These are phyloP conservation scores for Chaetomium sp. DNA, from an alignment of 2,329 filamentous ascomycete genomes.

Conservation along the genomic window DNA sequence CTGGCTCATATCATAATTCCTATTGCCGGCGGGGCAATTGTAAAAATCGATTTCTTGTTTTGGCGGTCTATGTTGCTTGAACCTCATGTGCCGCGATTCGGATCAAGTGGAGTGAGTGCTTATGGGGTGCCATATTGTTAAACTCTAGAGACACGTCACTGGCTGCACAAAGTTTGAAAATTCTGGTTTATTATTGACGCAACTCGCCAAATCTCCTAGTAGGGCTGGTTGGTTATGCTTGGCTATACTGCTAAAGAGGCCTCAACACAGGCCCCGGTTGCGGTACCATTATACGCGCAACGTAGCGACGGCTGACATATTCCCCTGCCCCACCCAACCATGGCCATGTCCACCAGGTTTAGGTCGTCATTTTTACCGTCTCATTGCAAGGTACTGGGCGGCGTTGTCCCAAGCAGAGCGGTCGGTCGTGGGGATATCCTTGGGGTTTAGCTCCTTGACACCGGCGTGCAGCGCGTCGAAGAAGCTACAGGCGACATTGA, in stretches of 20 bases:
- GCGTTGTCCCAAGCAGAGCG: constrained; percentile 59
- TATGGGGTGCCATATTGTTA: background rate
- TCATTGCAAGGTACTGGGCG: constrained; percentile 53
- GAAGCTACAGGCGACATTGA: constrained; percentile 59
- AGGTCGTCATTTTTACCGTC: constrained; percentile 33
- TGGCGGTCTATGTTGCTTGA: background rate
- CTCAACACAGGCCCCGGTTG: background rate
- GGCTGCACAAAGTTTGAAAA: background rate
- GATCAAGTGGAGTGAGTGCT: background rate
- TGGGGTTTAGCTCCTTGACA: constrained; percentile 55
- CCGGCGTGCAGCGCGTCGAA: constrained; percentile 60
- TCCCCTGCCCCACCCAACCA: background rate
- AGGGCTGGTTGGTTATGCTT: background rate
- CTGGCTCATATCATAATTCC: constrained; percentile 18
- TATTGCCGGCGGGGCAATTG: constrained; percentile 18
- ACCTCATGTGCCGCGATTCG: background rate
- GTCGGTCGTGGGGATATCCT: constrained; percentile 51
- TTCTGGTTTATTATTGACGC: constrained; percentile 10
- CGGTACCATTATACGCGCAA: background rate
- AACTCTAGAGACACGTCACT: background rate
- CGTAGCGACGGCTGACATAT: background rate
- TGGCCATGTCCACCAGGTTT: background rate
- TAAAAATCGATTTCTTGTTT: constrained; percentile 7
- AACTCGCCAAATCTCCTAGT: background rate
- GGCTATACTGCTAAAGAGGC: background rate